A percentile compares a stretch with the other conserved stretches of the same genome.
These are phyloP conservation scores for Erysimum cheiri DNA, from an alignment of 441 rosid species.

Conservation along the genomic window DNA sequence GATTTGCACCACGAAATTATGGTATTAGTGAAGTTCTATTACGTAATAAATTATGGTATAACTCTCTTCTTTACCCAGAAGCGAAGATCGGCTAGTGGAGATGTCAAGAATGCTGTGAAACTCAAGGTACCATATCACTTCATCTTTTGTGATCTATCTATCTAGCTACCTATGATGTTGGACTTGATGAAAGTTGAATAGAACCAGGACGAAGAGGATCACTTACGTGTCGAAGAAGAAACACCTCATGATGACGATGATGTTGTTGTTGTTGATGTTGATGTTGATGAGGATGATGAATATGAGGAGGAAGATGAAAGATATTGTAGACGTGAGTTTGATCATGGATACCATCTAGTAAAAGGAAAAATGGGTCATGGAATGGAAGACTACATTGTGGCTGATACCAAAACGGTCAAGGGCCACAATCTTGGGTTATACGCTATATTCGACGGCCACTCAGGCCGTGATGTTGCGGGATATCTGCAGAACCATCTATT, in stretches of 20 bases:
- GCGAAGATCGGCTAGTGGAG: constrained; percentile 24
- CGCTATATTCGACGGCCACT: constrained; percentile 70
- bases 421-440: constrained; percentile 54
- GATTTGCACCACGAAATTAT: background rate
- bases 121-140: constrained; percentile 8
- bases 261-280: background rate
- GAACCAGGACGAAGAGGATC: constrained; percentile 14
- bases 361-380: constrained; percentile 59
- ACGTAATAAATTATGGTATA: background rate
- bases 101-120: constrained; percentile 19
- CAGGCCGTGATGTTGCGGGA: constrained; percentile 54
- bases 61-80: constrained; percentile 31
- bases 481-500: constrained; percentile 57
- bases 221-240: constrained; percentile 26
- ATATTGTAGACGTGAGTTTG: constrained; percentile 26
- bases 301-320: constrained; percentile 22
- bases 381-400: constrained; percentile 64
- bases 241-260: background rate
- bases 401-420: constrained; percentile 45
- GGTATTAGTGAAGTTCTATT: background rate
- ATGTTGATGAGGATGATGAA: background rate
- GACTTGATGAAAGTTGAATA: constrained; percentile 2
- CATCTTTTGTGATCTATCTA: background rate
- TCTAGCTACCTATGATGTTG: background rate
- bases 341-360: constrained; percentile 56